Conservation (phyloP, 345 rosid genomes). For the Streptanthus diversifolius region DNA sequence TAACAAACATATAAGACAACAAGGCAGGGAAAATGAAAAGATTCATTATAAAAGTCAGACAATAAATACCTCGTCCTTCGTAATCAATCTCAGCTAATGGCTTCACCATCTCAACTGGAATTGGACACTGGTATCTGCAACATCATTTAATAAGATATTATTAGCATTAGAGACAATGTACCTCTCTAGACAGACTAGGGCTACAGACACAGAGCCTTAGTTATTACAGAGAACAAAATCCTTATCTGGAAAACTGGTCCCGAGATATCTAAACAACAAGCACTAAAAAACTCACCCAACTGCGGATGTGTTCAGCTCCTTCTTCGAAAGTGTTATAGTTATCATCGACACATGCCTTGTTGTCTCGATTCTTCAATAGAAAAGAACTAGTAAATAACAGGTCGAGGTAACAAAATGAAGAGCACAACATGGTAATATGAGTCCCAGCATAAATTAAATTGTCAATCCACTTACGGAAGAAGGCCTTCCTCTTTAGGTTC, state of each 20-base stretch:
- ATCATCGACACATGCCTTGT: constrained; percentile 98
- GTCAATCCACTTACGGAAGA: constrained; percentile 55
- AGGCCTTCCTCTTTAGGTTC: constrained; percentile 98
- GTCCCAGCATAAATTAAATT: not conserved
- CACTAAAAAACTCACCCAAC: constrained; percentile 60
- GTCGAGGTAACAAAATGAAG: not conserved
- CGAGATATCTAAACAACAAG: not conserved
- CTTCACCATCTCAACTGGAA: constrained; percentile 67
- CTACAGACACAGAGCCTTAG: not conserved
- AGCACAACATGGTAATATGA: not conserved
- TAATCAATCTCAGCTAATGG: constrained; percentile 41
- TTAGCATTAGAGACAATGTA: not conserved
- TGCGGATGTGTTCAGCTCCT: constrained; percentile 60
- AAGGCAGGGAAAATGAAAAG: not conserved
- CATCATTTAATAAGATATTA: not conserved
- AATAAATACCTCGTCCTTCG: constrained; percentile 57
- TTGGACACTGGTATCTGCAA: constrained; percentile 71
- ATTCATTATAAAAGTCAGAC: not conserved
- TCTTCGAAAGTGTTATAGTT: constrained; percentile 73
- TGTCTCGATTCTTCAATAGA: constrained; percentile 63
- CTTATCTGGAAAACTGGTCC: not conserved
- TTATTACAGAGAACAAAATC: not conserved
- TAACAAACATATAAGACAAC: not conserved
- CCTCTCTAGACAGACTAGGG: not conserved
- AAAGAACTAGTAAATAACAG: not conserved